These are phyloP conservation scores for Coelastrella sp. DNA, from an alignment of 139 green algal genomes.

Conservation along the genomic window DNA sequence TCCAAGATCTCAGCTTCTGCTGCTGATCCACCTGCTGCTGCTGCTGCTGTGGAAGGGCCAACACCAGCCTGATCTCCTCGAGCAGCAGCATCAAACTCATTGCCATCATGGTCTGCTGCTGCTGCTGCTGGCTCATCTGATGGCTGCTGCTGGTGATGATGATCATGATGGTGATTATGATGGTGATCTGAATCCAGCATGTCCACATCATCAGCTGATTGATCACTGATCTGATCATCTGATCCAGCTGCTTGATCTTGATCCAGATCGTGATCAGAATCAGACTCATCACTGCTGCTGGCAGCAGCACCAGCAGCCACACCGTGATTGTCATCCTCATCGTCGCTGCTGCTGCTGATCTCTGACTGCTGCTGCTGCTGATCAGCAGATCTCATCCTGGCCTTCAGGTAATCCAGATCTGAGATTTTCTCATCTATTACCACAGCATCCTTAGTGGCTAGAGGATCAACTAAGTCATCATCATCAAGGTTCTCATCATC, in stretches of 20 bases:
- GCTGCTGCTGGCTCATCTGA: not conserved
- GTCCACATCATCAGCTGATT: not conserved
- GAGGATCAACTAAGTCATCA: constrained; percentile 35
- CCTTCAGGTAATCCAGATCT: constrained; percentile 90
- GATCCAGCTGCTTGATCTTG: constrained; percentile 25
- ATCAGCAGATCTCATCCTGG: constrained; percentile 64
- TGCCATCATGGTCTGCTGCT: not conserved
- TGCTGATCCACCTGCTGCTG: constrained; percentile 13
- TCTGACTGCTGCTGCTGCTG: constrained; percentile 14
- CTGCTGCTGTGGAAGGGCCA: constrained; percentile 35
- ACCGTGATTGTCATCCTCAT: constrained; percentile 32
- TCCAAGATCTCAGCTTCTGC: constrained; percentile 59
- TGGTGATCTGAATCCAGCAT: not conserved
- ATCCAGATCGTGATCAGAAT: constrained; percentile 2
- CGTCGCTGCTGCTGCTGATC: constrained; percentile 12
- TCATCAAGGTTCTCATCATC: constrained; percentile 17
- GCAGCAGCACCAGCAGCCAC: constrained; percentile 3
- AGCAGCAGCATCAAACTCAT: constrained; percentile 35
- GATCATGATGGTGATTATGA: too few relatives aligned
- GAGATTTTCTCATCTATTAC: constrained; percentile 72
- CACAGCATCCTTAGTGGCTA: constrained; percentile 6
- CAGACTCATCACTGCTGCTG: constrained; percentile 21
- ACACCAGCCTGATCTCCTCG: constrained; percentile 36
- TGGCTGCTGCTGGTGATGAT: not conserved
- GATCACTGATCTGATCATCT: constrained; percentile 11